phyloP scores from a whole-genome alignment of 2,329 filamentous ascomycete genomes.

The Ophiostoma ulmi region DNA sequence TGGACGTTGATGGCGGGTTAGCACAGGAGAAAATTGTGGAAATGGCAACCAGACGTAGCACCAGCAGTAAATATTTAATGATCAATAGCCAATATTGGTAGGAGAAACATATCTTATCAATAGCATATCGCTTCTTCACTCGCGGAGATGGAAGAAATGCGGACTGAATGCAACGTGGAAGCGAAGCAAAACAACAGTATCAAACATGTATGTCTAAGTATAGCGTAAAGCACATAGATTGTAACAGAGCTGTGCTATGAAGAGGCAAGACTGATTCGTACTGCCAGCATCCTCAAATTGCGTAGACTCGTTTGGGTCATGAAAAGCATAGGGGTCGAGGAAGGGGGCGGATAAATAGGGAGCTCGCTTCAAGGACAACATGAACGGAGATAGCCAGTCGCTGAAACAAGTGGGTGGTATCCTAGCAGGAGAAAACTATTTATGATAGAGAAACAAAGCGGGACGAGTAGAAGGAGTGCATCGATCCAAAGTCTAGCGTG shows the following conservation, averaged over 20 bases:
- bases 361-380: neutral
- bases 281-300: neutral
- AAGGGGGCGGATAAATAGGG: neutral
- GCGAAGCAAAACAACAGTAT: neutral
- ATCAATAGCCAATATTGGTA: neutral
- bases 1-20: neutral
- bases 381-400: neutral
- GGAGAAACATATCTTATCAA: neutral
- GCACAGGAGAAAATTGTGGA: neutral
- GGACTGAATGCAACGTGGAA: neutral
- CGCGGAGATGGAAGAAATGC: neutral
- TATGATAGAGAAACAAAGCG: neutral
- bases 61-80: neutral
- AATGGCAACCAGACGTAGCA: neutral
- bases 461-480: neutral
- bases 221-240: neutral
- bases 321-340: neutral
- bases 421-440: neutral
- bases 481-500: neutral
- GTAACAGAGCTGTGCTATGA: neutral
- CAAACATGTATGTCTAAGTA: neutral
- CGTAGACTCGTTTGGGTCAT: neutral
- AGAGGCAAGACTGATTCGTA: neutral
- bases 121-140: neutral
- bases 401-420: neutral